phyloP scores from a whole-genome alignment of 2,329 filamentous ascomycete species.

The Ophiocordyceps polyrhachis-furcata region DNA sequence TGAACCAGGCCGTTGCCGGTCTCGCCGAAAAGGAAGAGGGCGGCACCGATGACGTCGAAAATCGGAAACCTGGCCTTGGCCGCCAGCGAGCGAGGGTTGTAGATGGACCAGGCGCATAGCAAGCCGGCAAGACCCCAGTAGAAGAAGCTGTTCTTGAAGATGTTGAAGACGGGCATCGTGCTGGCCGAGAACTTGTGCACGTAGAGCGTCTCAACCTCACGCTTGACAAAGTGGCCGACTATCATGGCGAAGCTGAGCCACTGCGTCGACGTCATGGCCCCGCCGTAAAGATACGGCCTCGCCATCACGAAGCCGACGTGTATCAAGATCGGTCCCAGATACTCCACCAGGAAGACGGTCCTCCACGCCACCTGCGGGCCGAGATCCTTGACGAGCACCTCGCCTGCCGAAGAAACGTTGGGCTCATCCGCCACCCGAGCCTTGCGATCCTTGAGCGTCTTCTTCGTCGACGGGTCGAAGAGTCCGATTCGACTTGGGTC shows the following conservation, averaged over 20 bases:
- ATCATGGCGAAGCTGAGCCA: slow-evolving; percentile 57
- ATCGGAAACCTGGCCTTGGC: slow-evolving; percentile 28
- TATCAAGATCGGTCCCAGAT: slow-evolving; percentile 77
- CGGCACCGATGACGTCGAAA: slow-evolving; percentile 49
- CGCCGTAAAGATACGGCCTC: slow-evolving; percentile 43
- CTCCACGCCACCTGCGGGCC: slow-evolving; percentile 83
- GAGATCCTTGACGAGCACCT: slow-evolving; percentile 80
- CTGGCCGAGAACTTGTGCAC: slow-evolving; percentile 87
- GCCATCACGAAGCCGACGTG: slow-evolving; percentile 56
- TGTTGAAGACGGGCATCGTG: slow-evolving; percentile 81
- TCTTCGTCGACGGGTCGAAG: slow-evolving; percentile 39
- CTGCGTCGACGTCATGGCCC: slow-evolving; percentile 46
- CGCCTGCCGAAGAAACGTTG: slow-evolving; percentile 27
- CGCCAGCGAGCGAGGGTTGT: slow-evolving; percentile 54
- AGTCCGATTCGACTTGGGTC: slow-evolving; percentile 45
- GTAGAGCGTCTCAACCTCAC: slow-evolving; percentile 85
- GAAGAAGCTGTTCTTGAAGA: slow-evolving; percentile 88
- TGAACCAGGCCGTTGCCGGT: slow-evolving; percentile 66
- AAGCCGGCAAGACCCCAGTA: slow-evolving; percentile 80
- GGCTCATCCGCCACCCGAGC: slow-evolving; percentile 30
- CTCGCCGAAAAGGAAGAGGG: slow-evolving; percentile 61
- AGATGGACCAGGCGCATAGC: slow-evolving; percentile 70
- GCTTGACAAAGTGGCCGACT: slow-evolving; percentile 75
- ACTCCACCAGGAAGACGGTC: slow-evolving; percentile 90
- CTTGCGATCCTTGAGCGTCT: slow-evolving; percentile 43